These are phyloP conservation scores for Petrea volubilis DNA, from an alignment of 257 asterid genomes.

Conservation along the genomic window DNA sequence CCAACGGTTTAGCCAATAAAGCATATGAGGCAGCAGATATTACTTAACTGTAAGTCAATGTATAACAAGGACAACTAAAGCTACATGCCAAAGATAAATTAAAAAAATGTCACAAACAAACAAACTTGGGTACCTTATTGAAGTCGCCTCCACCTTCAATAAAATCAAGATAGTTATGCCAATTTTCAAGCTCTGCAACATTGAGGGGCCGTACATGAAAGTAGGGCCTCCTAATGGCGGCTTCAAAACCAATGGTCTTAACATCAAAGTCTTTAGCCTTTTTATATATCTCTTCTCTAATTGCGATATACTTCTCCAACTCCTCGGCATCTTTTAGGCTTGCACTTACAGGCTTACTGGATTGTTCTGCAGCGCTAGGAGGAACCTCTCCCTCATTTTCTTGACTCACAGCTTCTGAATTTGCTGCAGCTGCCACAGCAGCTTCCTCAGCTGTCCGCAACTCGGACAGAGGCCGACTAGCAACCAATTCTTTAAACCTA, in stretches of 20 bases:
- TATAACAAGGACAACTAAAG: slow-evolving; percentile 87
- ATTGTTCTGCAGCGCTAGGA: slow-evolving; percentile 53
- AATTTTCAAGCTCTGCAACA: slow-evolving; percentile 90
- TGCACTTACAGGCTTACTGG: slow-evolving; percentile 59
- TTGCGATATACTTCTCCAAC: slow-evolving; percentile 89
- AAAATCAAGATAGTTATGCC: slow-evolving; percentile 94
- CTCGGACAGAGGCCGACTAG: slow-evolving; percentile 85
- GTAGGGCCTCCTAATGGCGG: slow-evolving; percentile 95
- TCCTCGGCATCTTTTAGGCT: slow-evolving; percentile 96
- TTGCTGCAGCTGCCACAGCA: slow-evolving; percentile 49
- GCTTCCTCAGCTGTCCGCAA: slow-evolving; percentile 82
- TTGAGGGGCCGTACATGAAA: slow-evolving; percentile 95
- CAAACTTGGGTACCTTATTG: slow-evolving; percentile 72
- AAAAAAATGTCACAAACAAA: slow-evolving; percentile 33
- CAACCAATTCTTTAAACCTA: slow-evolving; percentile 97
- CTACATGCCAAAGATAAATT: slow-evolving; percentile 49
- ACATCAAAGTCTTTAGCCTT: slow-evolving; percentile 92
- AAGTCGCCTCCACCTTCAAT: slow-evolving; percentile 83
- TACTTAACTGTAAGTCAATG: slow-evolving; percentile 94
- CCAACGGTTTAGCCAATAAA: slow-evolving; percentile 95
- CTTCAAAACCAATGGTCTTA: slow-evolving; percentile 91
- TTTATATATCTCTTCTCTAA: slow-evolving; percentile 88
- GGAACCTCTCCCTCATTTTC: slow-evolving; percentile 72
- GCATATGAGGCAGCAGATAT: slow-evolving; percentile 89
- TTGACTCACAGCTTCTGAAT: slow-evolving; percentile 49